Evolutionary conservation across 441 rosid species (phyloP).

Genomic region (Adansonia rubrostipa): DNA sequence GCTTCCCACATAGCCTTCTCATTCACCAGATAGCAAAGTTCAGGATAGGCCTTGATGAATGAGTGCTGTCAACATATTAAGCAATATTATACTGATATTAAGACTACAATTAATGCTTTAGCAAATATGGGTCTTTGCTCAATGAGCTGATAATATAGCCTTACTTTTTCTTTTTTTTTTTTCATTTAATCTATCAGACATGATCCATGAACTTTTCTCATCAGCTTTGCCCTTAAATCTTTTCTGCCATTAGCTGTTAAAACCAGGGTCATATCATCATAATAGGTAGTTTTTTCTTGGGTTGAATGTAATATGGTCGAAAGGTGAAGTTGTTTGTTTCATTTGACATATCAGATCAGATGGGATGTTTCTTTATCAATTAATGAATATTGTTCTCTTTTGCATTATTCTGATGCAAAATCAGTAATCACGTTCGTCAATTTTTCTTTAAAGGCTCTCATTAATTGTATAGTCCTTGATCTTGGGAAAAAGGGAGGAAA

Average conservation of each 20-base stretch:
- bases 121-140: not conserved
- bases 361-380: conserved; percentile 13
- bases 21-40: not conserved
- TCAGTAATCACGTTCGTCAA: conserved; percentile 2
- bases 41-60: not conserved
- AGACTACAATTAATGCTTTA: conserved; percentile 1
- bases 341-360: not conserved
- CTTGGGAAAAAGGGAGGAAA: conserved; percentile 17
- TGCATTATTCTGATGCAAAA: conserved; percentile 8
- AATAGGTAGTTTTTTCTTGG: not conserved
- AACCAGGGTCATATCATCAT: not conserved
- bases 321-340: conserved; percentile 6
- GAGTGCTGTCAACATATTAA: not conserved
- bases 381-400: conserved; percentile 14
- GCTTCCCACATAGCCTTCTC: not conserved
- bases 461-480: conserved; percentile 11
- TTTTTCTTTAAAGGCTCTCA: not conserved
- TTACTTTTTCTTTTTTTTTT: not conserved
- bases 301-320: not conserved
- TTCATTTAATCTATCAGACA: not conserved
- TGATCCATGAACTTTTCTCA: not conserved
- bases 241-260: not conserved
- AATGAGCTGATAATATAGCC: not conserved
- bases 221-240: not conserved
- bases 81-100: not conserved